Conservation (phyloP, 2,329 filamentous ascomycete species). For the Alternaria consortialis region DNA sequence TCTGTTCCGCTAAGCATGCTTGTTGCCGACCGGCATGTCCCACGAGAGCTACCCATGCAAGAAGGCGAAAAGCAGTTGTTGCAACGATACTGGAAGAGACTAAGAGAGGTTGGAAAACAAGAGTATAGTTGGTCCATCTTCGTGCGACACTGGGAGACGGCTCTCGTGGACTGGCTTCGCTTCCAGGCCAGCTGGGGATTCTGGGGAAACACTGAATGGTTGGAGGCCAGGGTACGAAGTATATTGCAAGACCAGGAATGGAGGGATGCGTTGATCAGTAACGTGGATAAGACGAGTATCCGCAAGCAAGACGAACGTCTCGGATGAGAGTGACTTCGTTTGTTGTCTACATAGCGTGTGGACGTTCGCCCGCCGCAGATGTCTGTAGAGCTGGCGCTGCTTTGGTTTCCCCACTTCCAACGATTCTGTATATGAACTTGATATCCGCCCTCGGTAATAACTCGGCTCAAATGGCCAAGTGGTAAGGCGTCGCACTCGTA, state of each 20-base stretch:
- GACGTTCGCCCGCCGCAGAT: neutral
- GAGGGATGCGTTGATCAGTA: slow-evolving; percentile 25
- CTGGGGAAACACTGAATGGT: slow-evolving; percentile 49
- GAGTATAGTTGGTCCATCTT: slow-evolving; percentile 65
- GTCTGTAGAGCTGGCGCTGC: neutral
- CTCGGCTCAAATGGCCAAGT: slow-evolving; percentile 29
- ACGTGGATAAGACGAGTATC: slow-evolving; percentile 14
- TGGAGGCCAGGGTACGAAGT: slow-evolving; percentile 42
- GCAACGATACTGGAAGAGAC: slow-evolving; percentile 56
- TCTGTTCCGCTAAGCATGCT: slow-evolving; percentile 68
- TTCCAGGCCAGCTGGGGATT: slow-evolving; percentile 54
- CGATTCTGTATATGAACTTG: neutral
- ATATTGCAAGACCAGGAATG: slow-evolving; percentile 39
- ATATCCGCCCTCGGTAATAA: neutral
- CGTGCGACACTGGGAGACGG: slow-evolving; percentile 70
- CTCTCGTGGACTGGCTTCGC: slow-evolving; percentile 71
- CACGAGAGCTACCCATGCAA: slow-evolving; percentile 59
- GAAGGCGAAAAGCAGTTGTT: slow-evolving; percentile 63
- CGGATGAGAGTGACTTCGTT: neutral
- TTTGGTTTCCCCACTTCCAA: neutral
- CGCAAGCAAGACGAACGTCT: neutral
- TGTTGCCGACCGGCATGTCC: slow-evolving; percentile 39
- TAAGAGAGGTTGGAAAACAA: slow-evolving; percentile 47
- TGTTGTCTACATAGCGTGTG: neutral
- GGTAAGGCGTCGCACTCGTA: slow-evolving; percentile 40